Evolutionary conservation across 192 early-diverging fungal species (phyloP).

Genomic region (Podila minutissima): DNA sequence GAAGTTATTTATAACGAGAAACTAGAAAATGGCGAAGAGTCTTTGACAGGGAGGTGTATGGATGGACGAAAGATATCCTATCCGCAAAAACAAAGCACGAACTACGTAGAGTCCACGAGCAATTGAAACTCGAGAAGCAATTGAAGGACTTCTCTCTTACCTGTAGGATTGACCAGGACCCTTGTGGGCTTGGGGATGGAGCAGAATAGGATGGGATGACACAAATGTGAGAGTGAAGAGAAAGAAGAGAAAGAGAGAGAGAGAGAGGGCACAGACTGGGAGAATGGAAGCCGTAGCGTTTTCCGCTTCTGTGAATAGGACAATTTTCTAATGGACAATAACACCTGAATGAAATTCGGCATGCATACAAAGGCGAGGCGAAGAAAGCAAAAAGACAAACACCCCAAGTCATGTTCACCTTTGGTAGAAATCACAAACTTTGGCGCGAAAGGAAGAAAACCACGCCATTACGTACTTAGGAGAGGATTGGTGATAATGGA

Average conservation of each 20-base stretch:
- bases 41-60: too few relatives aligned
- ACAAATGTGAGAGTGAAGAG: not conserved
- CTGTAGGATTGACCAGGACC: too few relatives aligned
- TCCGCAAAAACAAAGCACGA: too few relatives aligned
- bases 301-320: not conserved
- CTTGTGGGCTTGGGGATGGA: not conserved
- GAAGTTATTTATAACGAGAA: not conserved
- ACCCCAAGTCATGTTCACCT: too few relatives aligned
- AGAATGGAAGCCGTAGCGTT: not conserved
- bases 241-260: not conserved
- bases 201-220: not conserved
- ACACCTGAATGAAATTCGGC: not conserved
- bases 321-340: not conserved
- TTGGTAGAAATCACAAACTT: too few relatives aligned
- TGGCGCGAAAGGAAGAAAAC: too few relatives aligned
- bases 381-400: not conserved
- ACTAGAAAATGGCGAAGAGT: not conserved
- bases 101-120: too few relatives aligned
- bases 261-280: constrained; percentile 5
- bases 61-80: too few relatives aligned
- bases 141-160: too few relatives aligned
- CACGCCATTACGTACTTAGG: too few relatives aligned
- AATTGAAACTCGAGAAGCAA: too few relatives aligned
- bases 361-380: not conserved
- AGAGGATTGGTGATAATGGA: too few relatives aligned